A percentile compares a stretch with the other conserved stretches of the same genome.
Conservation (phyloP, 1,139 yeast genomes). For the Scheffersomyces illinoinensis region DNA sequence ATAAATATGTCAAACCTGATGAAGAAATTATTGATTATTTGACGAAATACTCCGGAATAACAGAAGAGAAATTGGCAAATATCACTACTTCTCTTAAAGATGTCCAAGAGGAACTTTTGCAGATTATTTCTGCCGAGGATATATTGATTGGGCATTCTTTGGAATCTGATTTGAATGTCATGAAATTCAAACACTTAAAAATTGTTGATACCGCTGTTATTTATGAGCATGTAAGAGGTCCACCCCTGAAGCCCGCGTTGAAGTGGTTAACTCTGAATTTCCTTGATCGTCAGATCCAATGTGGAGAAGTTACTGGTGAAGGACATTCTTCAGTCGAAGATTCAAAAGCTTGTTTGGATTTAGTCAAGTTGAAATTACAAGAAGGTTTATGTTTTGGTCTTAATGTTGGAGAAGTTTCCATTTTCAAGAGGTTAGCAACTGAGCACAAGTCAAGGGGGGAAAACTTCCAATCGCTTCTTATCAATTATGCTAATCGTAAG, state of each 20-base stretch:
- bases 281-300: conserved; percentile 63
- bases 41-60: conserved; percentile 85
- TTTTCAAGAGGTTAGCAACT: conserved; percentile 26
- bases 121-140: conserved; percentile 50
- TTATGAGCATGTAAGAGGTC: conserved; percentile 76
- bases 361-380: conserved; percentile 65
- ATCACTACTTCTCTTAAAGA: conserved; percentile 69
- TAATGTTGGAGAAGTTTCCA: conserved; percentile 35
- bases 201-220: conserved; percentile 68
- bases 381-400: conserved; percentile 70
- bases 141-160: conserved; percentile 72
- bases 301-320: conserved; percentile 43
- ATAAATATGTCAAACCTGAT: conserved; percentile 74
- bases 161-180: conserved; percentile 64
- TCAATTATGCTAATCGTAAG: conserved; percentile 31
- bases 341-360: conserved; percentile 75
- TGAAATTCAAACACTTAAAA: conserved; percentile 60
- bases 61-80: conserved; percentile 59
- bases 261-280: conserved; percentile 62
- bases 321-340: conserved; percentile 93
- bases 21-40: conserved; percentile 75
- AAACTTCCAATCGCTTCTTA: conserved; percentile 33
- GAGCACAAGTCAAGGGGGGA: conserved; percentile 2
- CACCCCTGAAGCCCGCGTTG: conserved; percentile 76
- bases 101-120: conserved; percentile 58